Evolutionary conservation across 345 rosid species (phyloP).

Genomic region (Salix caprea): DNA sequence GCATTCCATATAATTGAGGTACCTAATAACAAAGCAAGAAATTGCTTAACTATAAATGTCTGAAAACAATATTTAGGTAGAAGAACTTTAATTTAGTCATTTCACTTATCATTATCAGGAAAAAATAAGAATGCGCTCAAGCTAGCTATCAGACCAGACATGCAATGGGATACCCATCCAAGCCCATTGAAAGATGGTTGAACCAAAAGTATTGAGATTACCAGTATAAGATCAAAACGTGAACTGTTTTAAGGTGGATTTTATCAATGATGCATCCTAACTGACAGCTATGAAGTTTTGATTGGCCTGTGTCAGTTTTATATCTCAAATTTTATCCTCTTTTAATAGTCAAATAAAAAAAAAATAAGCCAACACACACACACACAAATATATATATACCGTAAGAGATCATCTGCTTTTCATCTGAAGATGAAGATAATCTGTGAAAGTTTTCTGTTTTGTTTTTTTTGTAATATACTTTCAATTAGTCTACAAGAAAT

Average conservation of each 20-base stretch:
- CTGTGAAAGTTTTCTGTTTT: background rate
- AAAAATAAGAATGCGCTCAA: background rate
- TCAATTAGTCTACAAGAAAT: background rate
- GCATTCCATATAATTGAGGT: constrained; percentile 44
- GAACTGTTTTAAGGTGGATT: background rate
- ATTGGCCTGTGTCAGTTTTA: background rate
- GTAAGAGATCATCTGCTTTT: background rate
- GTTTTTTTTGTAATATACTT: background rate
- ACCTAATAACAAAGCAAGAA: constrained; percentile 24
- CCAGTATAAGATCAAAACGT: background rate
- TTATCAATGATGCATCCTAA: background rate
- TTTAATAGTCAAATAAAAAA: background rate
- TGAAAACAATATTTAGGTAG: background rate
- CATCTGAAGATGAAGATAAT: background rate
- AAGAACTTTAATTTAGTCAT: background rate
- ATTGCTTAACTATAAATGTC: background rate
- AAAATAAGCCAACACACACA: background rate
- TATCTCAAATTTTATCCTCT: background rate
- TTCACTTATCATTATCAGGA: background rate
- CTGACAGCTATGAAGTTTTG: background rate
- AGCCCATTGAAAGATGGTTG: background rate
- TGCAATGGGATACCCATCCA: background rate
- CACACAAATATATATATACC: background rate
- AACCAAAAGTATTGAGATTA: background rate
- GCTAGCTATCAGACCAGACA: background rate